Conservation (phyloP, 2,329 filamentous ascomycete genomes). For the Volutella citrinella region DNA sequence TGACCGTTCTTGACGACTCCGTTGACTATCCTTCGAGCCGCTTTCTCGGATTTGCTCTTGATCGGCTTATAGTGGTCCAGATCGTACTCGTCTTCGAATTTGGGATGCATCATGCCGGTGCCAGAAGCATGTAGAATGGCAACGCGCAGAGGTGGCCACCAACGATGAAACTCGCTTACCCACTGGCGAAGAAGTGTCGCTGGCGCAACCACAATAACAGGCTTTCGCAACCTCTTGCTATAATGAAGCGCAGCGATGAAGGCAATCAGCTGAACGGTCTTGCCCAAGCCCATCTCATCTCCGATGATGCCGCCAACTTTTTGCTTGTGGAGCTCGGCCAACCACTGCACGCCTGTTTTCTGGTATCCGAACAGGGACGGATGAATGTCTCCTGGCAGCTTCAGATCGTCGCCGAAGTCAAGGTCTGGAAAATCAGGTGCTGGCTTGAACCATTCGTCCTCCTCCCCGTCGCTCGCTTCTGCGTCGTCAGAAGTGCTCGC, state of each 20-base stretch:
- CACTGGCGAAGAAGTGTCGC: constrained; percentile 95
- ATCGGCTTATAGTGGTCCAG: constrained; percentile 40
- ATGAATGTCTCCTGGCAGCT: constrained; percentile 87
- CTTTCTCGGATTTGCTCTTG: constrained; percentile 41
- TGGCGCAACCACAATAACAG: constrained; percentile 87
- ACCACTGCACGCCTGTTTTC: constrained; percentile 94
- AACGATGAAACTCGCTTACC: constrained; percentile 97
- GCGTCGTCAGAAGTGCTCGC: constrained; percentile 30
- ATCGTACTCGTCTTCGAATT: constrained; percentile 53
- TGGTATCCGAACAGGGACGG: constrained; percentile 94
- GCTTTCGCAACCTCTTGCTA: constrained; percentile 78
- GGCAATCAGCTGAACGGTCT: constrained; percentile 71
- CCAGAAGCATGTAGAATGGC: constrained; percentile 94
- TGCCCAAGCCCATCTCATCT: constrained; percentile 98
- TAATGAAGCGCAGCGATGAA: constrained; percentile 91
- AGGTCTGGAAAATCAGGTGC: constrained; percentile 81
- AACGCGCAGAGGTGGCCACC: constrained; percentile 98
- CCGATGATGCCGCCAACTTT: constrained; percentile 91
- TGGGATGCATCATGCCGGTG: constrained; percentile 91
- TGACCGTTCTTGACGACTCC: constrained; percentile 82
- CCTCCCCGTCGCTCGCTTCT: constrained; percentile 42
- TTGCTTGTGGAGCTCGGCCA: constrained; percentile 87
- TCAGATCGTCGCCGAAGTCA: constrained; percentile 70
- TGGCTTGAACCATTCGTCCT: constrained; percentile 76
- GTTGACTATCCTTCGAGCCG: constrained; percentile 77